phyloP scores from a whole-genome alignment of 2,329 filamentous ascomycete species.

The Phialemoniopsis sp. region DNA sequence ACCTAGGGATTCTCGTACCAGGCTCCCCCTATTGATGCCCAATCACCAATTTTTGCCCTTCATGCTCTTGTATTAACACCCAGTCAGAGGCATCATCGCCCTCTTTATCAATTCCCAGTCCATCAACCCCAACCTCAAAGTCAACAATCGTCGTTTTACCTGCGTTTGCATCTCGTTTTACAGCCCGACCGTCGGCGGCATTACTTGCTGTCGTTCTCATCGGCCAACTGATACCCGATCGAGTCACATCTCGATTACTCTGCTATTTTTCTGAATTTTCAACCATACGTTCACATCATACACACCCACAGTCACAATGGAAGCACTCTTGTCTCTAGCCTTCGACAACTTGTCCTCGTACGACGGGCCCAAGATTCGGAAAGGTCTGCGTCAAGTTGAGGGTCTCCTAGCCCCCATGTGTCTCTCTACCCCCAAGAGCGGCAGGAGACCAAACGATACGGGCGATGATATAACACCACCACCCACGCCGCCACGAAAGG shows the following conservation, averaged over 20 bases:
- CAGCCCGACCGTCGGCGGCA: background rate
- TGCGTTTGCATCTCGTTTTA: background rate
- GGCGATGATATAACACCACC: slow-evolving; percentile 15
- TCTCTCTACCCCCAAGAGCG: slow-evolving; percentile 49
- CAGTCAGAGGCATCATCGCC: background rate
- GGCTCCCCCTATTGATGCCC: slow-evolving; percentile 1
- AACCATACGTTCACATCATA: no score
- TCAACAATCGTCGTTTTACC: background rate
- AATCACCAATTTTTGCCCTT: background rate
- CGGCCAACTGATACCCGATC: background rate
- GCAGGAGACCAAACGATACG: slow-evolving; percentile 5
- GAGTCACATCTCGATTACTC: no score
- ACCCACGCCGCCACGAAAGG: slow-evolving; percentile 46
- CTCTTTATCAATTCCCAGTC: background rate
- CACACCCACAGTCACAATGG: slow-evolving; percentile 56
- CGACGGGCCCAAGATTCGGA: slow-evolving; percentile 84
- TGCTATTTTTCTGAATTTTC: background rate
- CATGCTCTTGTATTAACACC: slow-evolving; percentile 2
- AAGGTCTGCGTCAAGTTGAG: slow-evolving; percentile 91
- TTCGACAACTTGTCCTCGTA: slow-evolving; percentile 97
- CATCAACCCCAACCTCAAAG: background rate
- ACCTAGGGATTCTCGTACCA: background rate
- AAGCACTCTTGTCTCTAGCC: slow-evolving; percentile 83
- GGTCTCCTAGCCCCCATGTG: slow-evolving; percentile 93
- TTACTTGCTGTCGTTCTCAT: slow-evolving; percentile 1